phyloP scores from a whole-genome alignment of 208 protist species.

The Lotmaria passim region DNA sequence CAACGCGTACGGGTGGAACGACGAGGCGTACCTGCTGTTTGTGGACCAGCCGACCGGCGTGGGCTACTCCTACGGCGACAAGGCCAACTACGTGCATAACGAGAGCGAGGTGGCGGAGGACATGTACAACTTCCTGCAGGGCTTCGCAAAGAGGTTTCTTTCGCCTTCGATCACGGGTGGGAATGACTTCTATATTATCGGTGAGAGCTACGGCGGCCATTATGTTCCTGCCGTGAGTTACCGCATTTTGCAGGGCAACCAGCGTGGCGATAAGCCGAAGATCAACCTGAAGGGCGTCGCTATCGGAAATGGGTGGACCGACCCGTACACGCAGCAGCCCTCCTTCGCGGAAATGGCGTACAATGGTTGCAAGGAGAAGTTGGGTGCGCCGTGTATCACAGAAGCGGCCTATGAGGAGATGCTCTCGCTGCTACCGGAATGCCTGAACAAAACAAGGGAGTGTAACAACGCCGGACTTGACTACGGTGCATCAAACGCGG shows the following conservation, averaged over 20 bases:
- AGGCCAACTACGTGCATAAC: conserved; percentile 66
- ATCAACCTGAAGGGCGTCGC: conserved; percentile 69
- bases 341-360: conserved; percentile 70
- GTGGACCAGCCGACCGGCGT: conserved; percentile 93
- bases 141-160: conserved; percentile 65
- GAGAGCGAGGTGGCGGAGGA: conserved; percentile 79
- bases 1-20: conserved; percentile 87
- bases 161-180: conserved; percentile 54
- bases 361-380: conserved; percentile 47
- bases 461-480: conserved; percentile 23
- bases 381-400: conserved; percentile 53
- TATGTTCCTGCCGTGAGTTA: conserved; percentile 66
- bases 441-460: conserved; percentile 40
- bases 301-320: conserved; percentile 90
- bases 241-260: conserved; percentile 31
- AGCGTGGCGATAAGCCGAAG: conserved; percentile 6
- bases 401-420: conserved; percentile 42
- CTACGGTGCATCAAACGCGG: neutral
- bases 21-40: conserved; percentile 85
- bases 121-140: conserved; percentile 88
- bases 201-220: conserved; percentile 87
- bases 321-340: conserved; percentile 71
- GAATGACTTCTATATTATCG: conserved; percentile 82
- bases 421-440: conserved; percentile 41
- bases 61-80: conserved; percentile 82